These are phyloP conservation scores for Suillus fuscotomentosus DNA, from an alignment of 768 basidiomycete species.

Conservation along the genomic window DNA sequence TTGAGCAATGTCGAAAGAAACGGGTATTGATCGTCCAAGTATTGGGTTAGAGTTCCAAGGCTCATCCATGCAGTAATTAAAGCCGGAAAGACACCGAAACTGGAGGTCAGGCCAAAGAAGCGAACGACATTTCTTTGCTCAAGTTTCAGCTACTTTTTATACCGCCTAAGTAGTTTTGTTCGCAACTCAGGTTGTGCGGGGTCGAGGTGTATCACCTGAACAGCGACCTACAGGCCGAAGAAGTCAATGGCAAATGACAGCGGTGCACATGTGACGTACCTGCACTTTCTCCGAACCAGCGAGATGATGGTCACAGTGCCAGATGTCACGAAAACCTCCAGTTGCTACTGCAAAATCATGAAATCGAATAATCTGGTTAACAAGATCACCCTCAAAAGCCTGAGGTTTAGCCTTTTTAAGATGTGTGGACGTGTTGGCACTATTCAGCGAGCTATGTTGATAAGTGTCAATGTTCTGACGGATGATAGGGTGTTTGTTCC, in stretches of 20 bases:
- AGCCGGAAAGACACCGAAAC: conserved; percentile 34
- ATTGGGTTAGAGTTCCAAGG: conserved; percentile 37
- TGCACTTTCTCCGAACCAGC: neutral
- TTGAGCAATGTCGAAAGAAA: neutral
- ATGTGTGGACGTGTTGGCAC: neutral
- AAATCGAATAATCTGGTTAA: neutral
- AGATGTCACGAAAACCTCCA: neutral
- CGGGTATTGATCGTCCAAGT: conserved; percentile 34
- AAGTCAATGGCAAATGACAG: neutral
- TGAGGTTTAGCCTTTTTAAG: neutral
- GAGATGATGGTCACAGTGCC: neutral
- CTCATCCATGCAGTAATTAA: conserved; percentile 44
- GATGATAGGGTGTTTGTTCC: neutral
- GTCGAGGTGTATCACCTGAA: neutral
- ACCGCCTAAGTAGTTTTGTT: neutral
- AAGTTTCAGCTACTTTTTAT: conserved; percentile 34
- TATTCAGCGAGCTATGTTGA: neutral
- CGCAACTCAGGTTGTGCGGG: neutral
- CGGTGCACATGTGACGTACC: neutral
- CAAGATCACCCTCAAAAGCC: neutral
- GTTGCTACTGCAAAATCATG: neutral
- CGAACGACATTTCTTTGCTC: conserved; percentile 37
- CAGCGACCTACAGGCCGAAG: neutral
- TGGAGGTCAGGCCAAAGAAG: conserved; percentile 34
- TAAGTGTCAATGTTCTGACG: neutral